These are phyloP conservation scores for Paraleonurus japonicus DNA, from an alignment of 257 asterid species.

Conservation along the genomic window DNA sequence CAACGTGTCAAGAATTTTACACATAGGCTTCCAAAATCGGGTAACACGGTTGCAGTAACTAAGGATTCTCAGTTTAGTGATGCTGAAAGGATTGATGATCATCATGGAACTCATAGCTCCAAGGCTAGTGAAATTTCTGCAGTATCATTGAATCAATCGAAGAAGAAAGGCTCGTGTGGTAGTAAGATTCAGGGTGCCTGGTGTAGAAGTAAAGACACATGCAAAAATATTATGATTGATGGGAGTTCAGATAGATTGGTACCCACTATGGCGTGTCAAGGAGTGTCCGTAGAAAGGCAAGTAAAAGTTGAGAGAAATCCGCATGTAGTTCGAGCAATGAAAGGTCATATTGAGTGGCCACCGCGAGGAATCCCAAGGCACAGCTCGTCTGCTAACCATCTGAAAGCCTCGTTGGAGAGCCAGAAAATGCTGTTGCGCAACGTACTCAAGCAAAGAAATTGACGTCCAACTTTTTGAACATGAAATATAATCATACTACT, in stretches of 20 bases:
- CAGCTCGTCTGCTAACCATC: constrained; percentile 29
- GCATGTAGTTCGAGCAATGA: constrained; percentile 52
- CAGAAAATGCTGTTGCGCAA: constrained; percentile 35
- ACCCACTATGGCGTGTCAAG: constrained; percentile 24
- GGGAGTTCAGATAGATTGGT: constrained; percentile 28
- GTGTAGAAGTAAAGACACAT: constrained; percentile 12
- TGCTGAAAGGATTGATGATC: constrained; percentile 12
- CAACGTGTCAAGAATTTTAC: constrained; percentile 22
- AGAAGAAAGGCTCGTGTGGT: constrained; percentile 30
- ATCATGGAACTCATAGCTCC: constrained; percentile 9
- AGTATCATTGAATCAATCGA: constrained; percentile 16
- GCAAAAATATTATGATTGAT: constrained; percentile 16
- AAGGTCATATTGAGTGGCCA: constrained; percentile 57
- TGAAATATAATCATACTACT: neutral
- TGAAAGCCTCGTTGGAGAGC: constrained; percentile 39
- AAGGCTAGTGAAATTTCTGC: constrained; percentile 5
- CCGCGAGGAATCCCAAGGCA: constrained; percentile 35
- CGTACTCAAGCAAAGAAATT: constrained; percentile 36
- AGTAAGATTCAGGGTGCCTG: constrained; percentile 30
- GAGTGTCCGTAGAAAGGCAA: constrained; percentile 14
- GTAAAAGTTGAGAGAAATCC: constrained; percentile 34
- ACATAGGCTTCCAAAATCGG: constrained; percentile 7
- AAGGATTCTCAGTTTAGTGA: constrained; percentile 20
- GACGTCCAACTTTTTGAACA: neutral
- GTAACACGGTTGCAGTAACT: neutral